Evolutionary conservation across 1,284 basidiomycete genomes (phyloP).

Genomic region (Trichosporon asahii): DNA sequence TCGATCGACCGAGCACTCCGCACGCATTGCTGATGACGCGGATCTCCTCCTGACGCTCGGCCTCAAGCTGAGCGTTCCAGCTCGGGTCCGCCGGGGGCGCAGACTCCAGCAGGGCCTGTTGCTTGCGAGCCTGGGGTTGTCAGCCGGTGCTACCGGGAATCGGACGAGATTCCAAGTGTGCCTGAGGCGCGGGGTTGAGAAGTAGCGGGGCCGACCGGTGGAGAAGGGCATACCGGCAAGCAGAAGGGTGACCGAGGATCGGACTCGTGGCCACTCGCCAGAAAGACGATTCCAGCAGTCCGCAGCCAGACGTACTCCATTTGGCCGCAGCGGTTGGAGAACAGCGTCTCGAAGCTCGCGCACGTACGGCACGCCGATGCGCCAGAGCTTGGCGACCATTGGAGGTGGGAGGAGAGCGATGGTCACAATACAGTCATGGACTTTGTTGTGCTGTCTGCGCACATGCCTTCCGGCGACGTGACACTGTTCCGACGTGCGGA

Average conservation of each 20-base stretch:
- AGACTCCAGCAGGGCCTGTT: constrained; percentile 63
- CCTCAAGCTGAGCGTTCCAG: constrained; percentile 63
- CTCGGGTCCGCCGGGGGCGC: constrained; percentile 62
- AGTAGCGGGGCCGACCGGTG: not conserved
- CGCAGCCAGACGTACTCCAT: not conserved
- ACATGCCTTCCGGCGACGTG: not conserved
- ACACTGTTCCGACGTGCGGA: not conserved
- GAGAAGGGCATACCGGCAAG: not conserved
- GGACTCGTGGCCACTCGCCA: not conserved
- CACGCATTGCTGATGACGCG: constrained; percentile 66
- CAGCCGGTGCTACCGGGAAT: not conserved
- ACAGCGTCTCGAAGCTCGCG: not conserved
- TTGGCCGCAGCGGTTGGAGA: not conserved
- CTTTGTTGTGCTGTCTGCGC: not conserved
- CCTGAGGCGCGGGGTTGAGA: not conserved
- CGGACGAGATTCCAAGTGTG: not conserved
- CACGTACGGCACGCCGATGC: not conserved
- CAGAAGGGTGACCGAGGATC: not conserved
- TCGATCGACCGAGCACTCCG: constrained; percentile 62
- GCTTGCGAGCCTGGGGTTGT: constrained; percentile 66
- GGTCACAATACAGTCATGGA: not conserved
- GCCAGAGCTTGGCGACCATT: constrained; percentile 7
- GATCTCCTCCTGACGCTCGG: constrained; percentile 70
- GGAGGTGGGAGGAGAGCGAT: not conserved
- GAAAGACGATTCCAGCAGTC: not conserved